Evolutionary conservation across 208 protist species (phyloP), one percentile per base, ranked within the genome.

Genomic region (Trypanosoma mega): DNA sequence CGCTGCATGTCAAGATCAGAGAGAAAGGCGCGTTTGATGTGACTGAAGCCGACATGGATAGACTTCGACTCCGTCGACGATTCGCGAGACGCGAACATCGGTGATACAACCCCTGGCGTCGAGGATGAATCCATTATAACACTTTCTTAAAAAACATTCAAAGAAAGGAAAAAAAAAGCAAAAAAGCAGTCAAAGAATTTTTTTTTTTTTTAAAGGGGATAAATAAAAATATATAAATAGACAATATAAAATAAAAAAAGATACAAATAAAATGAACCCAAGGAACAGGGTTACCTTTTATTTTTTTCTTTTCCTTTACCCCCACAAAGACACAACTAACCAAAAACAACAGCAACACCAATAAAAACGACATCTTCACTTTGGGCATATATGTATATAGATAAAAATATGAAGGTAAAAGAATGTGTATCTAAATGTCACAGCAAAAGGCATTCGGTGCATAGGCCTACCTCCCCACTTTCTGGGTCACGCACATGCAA

Each of bases 401-500:
- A 55, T 9, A 55, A 16, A 55, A 41, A 55, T 9, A 21, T 14
- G 12, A 6, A 51, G n/a, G 1, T 29, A 55, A 24, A 4, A 16
- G 16, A 21, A 39, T 30, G n/a, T 12, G 4, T 2, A 26, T 43
- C 12, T 9, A 55, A n/a, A n/a, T n/a, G n/a, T 34, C 5, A 43
- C 20, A 9, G 11, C 36, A 73, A 51, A 3, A 61, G 49, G 18
- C 47, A 63, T 0, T 11, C 36, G 12, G 41, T 0, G 27, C 45
- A 63, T 3, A 36, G 58, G 29, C 55, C 50, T 33, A 74, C 46
- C 36, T 66, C 68, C 37, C 69, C 69, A 52, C 45, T 65, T 18
- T 37, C 33, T 8, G 46, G 46, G 51, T 90, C 76, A 7, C 72
- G 71, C 46, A 87, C 54, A 29, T 76, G 60, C 37, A 92, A 55